A percentile compares a stretch with the other conserved stretches of the same genome.
Evolutionary conservation across 768 basidiomycete species (phyloP).

Genomic region (Lyophyllum semitale): DNA sequence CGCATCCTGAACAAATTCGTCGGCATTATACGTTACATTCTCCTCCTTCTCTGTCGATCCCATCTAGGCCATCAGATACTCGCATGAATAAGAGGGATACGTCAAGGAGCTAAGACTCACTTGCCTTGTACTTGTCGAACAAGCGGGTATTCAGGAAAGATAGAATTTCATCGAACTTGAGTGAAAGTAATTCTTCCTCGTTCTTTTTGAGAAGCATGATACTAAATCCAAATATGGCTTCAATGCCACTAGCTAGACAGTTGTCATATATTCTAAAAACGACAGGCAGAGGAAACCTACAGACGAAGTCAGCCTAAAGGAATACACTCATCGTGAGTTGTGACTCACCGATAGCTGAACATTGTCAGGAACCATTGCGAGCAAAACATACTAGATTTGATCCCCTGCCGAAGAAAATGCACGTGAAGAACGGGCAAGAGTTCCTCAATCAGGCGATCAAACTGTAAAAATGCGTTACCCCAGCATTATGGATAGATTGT

Average conservation of each 20-base stretch:
- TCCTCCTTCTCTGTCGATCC: slow-evolving; percentile 27
- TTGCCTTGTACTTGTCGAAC: slow-evolving; percentile 77
- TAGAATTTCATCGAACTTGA: slow-evolving; percentile 93
- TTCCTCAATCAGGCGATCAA: slow-evolving; percentile 94
- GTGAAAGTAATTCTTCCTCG: slow-evolving; percentile 71
- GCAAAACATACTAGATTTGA: slow-evolving; percentile 98
- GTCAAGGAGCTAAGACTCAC: slow-evolving; percentile 5
- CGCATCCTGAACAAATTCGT: slow-evolving; percentile 88
- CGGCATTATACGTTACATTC: slow-evolving; percentile 56
- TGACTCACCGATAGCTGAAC: slow-evolving; percentile 85
- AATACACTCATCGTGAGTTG: background rate
- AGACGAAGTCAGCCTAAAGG: slow-evolving; percentile 1
- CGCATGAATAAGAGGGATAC: background rate
- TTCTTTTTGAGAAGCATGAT: slow-evolving; percentile 85
- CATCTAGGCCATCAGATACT: slow-evolving; percentile 21
- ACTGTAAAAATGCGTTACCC: slow-evolving; percentile 45
- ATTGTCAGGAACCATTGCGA: slow-evolving; percentile 98
- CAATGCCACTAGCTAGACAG: slow-evolving; percentile 94
- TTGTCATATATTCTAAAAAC: slow-evolving; percentile 98
- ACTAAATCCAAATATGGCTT: slow-evolving; percentile 95
- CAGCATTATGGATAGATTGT: background rate
- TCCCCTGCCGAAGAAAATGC: slow-evolving; percentile 90
- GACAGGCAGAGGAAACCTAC: slow-evolving; percentile 89
- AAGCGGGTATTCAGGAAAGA: slow-evolving; percentile 78
- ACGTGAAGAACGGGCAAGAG: slow-evolving; percentile 88